Percentiles rank a stretch among this genome's conserved stretches.
phyloP scores from a whole-genome alignment of 345 rosid genomes.

The Boechera divaricarpa region DNA sequence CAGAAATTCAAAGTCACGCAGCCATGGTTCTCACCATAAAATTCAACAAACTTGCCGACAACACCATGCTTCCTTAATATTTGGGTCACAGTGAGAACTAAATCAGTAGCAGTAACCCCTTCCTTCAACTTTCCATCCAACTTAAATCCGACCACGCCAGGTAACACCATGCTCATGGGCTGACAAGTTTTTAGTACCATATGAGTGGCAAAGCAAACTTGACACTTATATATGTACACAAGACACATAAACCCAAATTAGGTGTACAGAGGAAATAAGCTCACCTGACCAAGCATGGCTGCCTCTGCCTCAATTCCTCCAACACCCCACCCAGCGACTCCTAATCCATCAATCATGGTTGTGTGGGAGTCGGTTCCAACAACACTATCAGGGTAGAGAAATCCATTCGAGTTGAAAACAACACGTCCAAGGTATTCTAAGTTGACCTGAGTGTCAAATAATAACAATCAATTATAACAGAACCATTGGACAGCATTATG shows the following conservation, averaged over 20 bases:
- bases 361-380: slow-evolving; percentile 95
- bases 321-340: slow-evolving; percentile 96
- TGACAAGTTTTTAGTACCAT: slow-evolving; percentile 45
- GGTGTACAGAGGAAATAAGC: slow-evolving; percentile 9
- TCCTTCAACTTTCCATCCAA: slow-evolving; percentile 64
- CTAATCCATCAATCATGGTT: slow-evolving; percentile 92
- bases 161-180: slow-evolving; percentile 98
- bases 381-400: slow-evolving; percentile 88
- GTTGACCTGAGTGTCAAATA: slow-evolving; percentile 65
- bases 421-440: slow-evolving; percentile 90
- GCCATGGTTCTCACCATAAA: slow-evolving; percentile 59
- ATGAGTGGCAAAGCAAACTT: slow-evolving; percentile 29
- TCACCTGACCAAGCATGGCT: slow-evolving; percentile 90
- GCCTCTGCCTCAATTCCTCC: slow-evolving; percentile 97
- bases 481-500: slow-evolving; percentile 23
- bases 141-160: slow-evolving; percentile 88
- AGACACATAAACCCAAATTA: background rate
- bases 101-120: slow-evolving; percentile 94
- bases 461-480: slow-evolving; percentile 15
- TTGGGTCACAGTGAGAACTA: slow-evolving; percentile 88
- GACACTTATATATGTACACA: background rate
- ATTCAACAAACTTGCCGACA: slow-evolving; percentile 93
- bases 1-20: slow-evolving; percentile 14
- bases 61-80: slow-evolving; percentile 90
- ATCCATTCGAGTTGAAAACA: slow-evolving; percentile 72